Evolutionary conservation across 1,284 basidiomycete genomes (phyloP).

Genomic region (Sanghuangporus baumii): DNA sequence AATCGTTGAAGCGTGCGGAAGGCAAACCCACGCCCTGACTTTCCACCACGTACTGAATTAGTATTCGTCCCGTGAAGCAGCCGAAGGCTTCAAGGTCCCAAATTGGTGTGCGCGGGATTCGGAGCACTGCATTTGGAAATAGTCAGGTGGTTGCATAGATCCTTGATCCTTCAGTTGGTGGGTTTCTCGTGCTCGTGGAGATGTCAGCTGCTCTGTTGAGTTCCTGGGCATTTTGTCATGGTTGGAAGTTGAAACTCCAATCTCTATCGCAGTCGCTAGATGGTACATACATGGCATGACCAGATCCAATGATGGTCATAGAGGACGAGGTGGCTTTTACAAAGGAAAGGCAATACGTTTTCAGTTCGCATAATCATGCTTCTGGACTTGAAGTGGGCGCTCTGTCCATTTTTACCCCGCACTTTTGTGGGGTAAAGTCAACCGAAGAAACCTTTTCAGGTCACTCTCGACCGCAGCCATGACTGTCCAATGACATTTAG

Average conservation of each 20-base stretch:
- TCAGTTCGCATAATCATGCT: not conserved
- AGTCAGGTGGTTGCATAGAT: not conserved
- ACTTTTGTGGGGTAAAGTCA: not conserved
- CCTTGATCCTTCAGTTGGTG: no score
- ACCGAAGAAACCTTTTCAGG: not conserved
- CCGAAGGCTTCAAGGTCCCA: not conserved
- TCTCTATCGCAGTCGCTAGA: not conserved
- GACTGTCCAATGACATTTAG: not conserved
- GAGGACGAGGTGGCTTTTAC: not conserved
- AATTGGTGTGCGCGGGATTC: not conserved
- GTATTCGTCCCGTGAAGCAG: not conserved
- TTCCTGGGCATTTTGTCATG: not conserved
- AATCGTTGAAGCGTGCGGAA: not conserved
- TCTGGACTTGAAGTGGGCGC: not conserved
- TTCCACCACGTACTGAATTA: not conserved
- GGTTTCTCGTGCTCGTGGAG: not conserved
- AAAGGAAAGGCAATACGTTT: not conserved
- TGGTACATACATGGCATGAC: not conserved
- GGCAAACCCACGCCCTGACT: not conserved
- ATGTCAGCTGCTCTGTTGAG: not conserved
- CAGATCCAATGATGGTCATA: not conserved
- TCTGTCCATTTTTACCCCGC: constrained; percentile 3
- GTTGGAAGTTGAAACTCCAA: not conserved
- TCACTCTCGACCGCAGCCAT: not conserved
- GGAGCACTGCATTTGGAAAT: not conserved